Conservation (phyloP, 2,329 filamentous ascomycete species). For the Penicillium olsonii region DNA sequence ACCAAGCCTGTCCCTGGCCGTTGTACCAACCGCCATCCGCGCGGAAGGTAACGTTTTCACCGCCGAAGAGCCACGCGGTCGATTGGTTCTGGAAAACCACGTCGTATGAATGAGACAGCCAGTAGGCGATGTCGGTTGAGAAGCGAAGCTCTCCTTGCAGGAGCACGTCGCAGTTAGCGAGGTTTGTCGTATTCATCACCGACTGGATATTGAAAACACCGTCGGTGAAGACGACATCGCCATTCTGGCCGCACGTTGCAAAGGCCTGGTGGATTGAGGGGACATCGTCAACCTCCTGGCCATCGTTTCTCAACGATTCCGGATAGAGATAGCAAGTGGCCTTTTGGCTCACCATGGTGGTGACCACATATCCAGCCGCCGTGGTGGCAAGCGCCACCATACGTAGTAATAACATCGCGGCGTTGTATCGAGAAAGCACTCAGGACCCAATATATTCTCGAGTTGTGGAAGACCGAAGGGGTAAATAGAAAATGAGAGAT, state of each 20-base stretch:
- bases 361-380: slow-evolving; percentile 17
- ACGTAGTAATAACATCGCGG: slow-evolving; percentile 5
- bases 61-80: slow-evolving; percentile 58
- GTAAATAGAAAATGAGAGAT: no score
- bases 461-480: no score
- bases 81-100: slow-evolving; percentile 59
- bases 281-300: slow-evolving; percentile 21
- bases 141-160: slow-evolving; percentile 36
- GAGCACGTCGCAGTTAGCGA: slow-evolving; percentile 30
- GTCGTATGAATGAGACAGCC: slow-evolving; percentile 53
- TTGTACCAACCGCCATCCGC: slow-evolving; percentile 58
- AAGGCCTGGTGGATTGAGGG: slow-evolving; percentile 30
- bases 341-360: slow-evolving; percentile 8
- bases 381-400: slow-evolving; percentile 7
- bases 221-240: slow-evolving; percentile 26
- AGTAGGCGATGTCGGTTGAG: slow-evolving; percentile 53
- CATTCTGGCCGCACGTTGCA: slow-evolving; percentile 29
- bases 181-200: slow-evolving; percentile 20
- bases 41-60: slow-evolving; percentile 52
- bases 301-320: slow-evolving; percentile 22
- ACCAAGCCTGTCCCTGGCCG: slow-evolving; percentile 64
- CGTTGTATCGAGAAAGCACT: no score
- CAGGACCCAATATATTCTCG: no score
- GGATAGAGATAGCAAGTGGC: slow-evolving; percentile 23
- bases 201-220: slow-evolving; percentile 21